phyloP scores from a whole-genome alignment of 257 asterid genomes.

The Solanum piurae region DNA sequence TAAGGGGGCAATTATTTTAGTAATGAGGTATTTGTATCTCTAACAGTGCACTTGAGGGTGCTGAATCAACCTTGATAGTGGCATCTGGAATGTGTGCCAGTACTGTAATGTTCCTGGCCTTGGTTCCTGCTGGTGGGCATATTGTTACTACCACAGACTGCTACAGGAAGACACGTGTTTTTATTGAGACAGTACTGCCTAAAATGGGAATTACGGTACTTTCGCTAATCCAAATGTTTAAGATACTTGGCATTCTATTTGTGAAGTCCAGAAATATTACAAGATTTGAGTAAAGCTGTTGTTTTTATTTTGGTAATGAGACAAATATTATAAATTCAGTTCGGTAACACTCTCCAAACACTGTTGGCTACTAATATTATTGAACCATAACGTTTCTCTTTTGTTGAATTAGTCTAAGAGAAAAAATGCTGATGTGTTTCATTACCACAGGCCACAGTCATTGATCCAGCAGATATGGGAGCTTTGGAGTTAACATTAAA shows the following conservation, averaged over 20 bases:
- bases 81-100: constrained; percentile 96
- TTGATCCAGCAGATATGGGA: constrained; percentile 87
- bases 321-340: neutral
- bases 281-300: neutral
- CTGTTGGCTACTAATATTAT: neutral
- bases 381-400: neutral
- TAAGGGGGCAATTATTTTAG: neutral
- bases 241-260: neutral
- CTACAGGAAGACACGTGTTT: constrained; percentile 78
- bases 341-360: neutral
- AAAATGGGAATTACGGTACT: constrained; percentile 83
- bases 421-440: neutral
- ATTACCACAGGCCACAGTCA: constrained; percentile 65
- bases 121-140: constrained; percentile 94
- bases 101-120: constrained; percentile 73
- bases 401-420: neutral
- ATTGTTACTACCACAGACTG: constrained; percentile 88
- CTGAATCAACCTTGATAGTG: constrained; percentile 68
- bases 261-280: neutral
- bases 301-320: neutral
- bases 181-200: constrained; percentile 75
- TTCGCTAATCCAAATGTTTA: neutral
- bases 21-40: constrained; percentile 2
- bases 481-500: constrained; percentile 67
- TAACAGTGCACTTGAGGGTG: constrained; percentile 91